Evolutionary conservation across 2,329 filamentous ascomycete genomes (phyloP).

Genomic region (Myriosclerotinia duriaeana): DNA sequence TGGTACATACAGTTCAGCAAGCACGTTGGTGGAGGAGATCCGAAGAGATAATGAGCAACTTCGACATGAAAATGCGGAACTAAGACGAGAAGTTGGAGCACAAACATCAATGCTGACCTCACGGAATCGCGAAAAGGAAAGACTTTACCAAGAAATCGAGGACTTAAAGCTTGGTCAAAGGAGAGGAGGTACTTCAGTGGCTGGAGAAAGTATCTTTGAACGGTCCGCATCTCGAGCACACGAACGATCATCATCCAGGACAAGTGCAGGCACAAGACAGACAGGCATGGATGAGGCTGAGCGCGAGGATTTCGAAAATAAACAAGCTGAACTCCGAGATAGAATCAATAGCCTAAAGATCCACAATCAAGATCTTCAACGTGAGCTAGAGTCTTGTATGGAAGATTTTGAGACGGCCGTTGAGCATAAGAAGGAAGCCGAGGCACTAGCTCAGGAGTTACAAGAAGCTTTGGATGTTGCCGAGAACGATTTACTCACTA

Average conservation of each 20-base stretch:
- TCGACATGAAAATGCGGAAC: slow-evolving; percentile 86
- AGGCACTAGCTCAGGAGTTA: slow-evolving; percentile 59
- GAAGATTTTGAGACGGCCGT: slow-evolving; percentile 76
- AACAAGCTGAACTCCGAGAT: slow-evolving; percentile 80
- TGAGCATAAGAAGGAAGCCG: slow-evolving; percentile 59
- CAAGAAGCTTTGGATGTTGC: slow-evolving; percentile 80
- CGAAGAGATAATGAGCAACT: slow-evolving; percentile 69
- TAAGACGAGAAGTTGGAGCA: slow-evolving; percentile 87
- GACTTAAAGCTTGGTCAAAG: slow-evolving; percentile 87
- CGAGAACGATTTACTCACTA: slow-evolving; percentile 73
- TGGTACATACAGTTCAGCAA: slow-evolving; percentile 56
- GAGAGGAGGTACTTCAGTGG: slow-evolving; percentile 63
- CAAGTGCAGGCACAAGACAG: slow-evolving; percentile 45
- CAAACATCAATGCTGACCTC: slow-evolving; percentile 98
- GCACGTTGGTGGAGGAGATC: slow-evolving; percentile 74
- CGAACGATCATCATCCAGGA: slow-evolving; percentile 71
- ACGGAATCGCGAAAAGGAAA: slow-evolving; percentile 89
- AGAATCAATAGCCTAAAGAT: slow-evolving; percentile 82
- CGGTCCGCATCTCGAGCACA: slow-evolving; percentile 86
- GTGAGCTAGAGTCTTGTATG: slow-evolving; percentile 76
- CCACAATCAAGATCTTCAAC: slow-evolving; percentile 83
- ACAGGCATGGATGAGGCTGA: slow-evolving; percentile 66
- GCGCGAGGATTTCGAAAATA: slow-evolving; percentile 82
- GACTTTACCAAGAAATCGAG: slow-evolving; percentile 94
- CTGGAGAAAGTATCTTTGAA: slow-evolving; percentile 88